Evolutionary conservation across 2,329 filamentous ascomycete species (phyloP).

Genomic region (Salinomyces thailandicus): DNA sequence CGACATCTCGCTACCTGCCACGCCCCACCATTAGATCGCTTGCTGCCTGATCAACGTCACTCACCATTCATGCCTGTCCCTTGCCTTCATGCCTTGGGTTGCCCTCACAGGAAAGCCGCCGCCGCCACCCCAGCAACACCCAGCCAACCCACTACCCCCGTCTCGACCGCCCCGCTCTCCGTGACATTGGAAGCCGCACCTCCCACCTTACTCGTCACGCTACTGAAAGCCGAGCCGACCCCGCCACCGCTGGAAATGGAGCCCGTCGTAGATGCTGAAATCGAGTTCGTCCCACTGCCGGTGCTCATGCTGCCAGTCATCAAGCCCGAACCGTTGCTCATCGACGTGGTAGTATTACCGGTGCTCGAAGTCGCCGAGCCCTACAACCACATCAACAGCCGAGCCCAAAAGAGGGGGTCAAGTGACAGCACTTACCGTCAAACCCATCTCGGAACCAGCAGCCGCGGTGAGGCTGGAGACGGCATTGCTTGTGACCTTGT

Average conservation of each 20-base stretch:
- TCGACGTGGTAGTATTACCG: background rate
- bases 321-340: background rate
- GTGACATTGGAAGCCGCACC: background rate
- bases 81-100: too few relatives aligned
- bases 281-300: background rate
- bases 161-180: too few relatives aligned
- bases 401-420: background rate
- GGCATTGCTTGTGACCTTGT: background rate
- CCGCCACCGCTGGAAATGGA: background rate
- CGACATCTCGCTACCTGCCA: too few relatives aligned
- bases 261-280: background rate
- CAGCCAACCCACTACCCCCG: too few relatives aligned
- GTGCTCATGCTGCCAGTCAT: background rate
- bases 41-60: too few relatives aligned
- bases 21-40: too few relatives aligned
- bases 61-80: too few relatives aligned
- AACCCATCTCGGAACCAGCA: background rate
- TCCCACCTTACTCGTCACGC: background rate
- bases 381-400: too few relatives aligned
- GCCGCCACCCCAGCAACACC: too few relatives aligned
- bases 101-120: too few relatives aligned
- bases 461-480: background rate
- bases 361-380: background rate
- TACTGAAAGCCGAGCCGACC: background rate
- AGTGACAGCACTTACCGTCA: background rate